Evolutionary conservation across 2,329 filamentous ascomycete species (phyloP).

Genomic region (Colletotrichum sojae): DNA sequence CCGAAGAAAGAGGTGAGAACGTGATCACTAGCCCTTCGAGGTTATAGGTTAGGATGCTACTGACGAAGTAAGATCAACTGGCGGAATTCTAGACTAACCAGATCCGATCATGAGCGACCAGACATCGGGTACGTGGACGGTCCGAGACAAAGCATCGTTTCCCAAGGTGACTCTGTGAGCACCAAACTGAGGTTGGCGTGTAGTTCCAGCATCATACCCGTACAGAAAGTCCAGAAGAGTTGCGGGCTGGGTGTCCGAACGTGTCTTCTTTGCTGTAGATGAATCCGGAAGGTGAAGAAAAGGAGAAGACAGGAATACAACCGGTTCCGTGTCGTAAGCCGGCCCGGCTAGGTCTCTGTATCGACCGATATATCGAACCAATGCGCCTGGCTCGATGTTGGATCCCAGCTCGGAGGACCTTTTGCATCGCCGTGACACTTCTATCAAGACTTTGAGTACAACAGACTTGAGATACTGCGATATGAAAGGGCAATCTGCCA

Average conservation of each 20-base stretch:
- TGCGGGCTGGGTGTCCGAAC: not conserved
- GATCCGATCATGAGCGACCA: not conserved
- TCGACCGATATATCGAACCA: not conserved
- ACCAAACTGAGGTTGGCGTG: not conserved
- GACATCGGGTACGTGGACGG: not conserved
- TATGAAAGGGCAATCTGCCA: not conserved
- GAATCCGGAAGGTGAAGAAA: not conserved
- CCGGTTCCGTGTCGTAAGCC: not conserved
- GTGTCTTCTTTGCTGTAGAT: not conserved
- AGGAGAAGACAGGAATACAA: not conserved
- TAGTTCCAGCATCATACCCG: not conserved
- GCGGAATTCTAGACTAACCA: not conserved
- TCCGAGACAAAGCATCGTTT: not conserved
- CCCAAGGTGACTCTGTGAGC: not conserved
- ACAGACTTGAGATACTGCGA: not conserved
- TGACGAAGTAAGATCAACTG: not conserved
- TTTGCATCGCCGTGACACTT: not conserved
- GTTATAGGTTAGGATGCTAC: not conserved
- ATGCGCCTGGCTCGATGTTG: not conserved
- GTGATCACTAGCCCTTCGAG: not conserved
- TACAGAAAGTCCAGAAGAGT: not conserved
- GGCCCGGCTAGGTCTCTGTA: not conserved
- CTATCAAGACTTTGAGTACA: not conserved
- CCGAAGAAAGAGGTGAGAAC: not conserved
- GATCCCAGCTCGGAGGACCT: not conserved